Base-by-base conservation (phyloP, 1,284 basidiomycete genomes). In the Ceratobasidium sp. region DNA sequence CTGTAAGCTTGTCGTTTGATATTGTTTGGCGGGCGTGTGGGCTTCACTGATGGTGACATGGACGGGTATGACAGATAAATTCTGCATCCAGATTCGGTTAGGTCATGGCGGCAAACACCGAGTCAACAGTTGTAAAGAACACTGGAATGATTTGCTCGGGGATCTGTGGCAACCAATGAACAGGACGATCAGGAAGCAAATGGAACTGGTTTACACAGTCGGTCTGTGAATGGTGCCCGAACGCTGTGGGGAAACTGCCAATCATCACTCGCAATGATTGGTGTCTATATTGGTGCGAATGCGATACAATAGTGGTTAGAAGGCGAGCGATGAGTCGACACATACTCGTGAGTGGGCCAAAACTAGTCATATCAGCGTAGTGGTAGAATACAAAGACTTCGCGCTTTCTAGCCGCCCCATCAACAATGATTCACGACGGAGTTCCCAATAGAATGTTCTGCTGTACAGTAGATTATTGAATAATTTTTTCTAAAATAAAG, bases 331-430 rank as follows among this genome's bases (percentile, higher is more conserved):
- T 21, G 9, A 3, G n/a, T 3, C 18, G 18, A 45, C 18, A 45
- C 43, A 45, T 45, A 39, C 9, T 58, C 21, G 28, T n/a, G 52
- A n/a, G 28, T 30, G 14, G 21, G n/a, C 2, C 28, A 26, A 23
- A 43, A 26, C 39, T 14, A 14, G 21, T 1, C 6, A 28, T 59
- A 59, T 28, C 30, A 59, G 9, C n/a, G 21, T 3, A 16, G 55
- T n/a, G 3, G 43, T 41, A 16, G 23, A 59, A 59, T 59, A 59
- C 39, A 59, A 36, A 55, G 14, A 16, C 26, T 41, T 43, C 57
- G 57, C 57, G 57, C 57, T 43, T 43, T 43, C 36, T 21, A 59
- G 39, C 57, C 57, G 57, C 57, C 34, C 28, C 12, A 10, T 43
- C 28, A 59, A 26, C 32, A 34, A 28, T 26, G 21, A 59, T 14